A percentile compares a stretch with the other conserved stretches of the same genome.
Conservation (phyloP, 1,139 yeast genomes). For the Geotrichum aggregatum region DNA sequence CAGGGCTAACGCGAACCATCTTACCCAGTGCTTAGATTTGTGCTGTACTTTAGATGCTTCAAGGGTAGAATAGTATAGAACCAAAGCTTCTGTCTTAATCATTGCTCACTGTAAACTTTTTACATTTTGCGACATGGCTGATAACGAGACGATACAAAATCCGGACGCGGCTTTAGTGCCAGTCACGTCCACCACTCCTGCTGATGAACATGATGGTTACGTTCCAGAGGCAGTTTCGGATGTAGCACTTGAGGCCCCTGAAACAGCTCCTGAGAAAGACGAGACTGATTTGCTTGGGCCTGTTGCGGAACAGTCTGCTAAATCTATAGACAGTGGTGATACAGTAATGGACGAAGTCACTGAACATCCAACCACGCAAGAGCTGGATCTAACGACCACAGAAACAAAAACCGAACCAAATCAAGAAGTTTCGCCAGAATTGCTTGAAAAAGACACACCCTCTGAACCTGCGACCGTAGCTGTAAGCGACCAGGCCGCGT, state of each 20-base stretch:
- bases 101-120: not conserved
- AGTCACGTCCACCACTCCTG: no score
- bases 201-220: no score
- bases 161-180: not conserved
- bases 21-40: not conserved
- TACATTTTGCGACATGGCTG: not conserved
- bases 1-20: not conserved
- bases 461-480: not conserved
- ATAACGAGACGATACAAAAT: not conserved
- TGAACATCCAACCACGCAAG: not conserved
- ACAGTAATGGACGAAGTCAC: not conserved
- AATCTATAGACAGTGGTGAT: not conserved
- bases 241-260: no score
- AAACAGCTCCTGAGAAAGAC: no score
- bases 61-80: not conserved
- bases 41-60: slow-evolving; percentile 2
- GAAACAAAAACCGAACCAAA: no score
- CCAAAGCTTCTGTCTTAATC: not conserved
- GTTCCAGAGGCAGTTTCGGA: no score
- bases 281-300: no score
- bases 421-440: no score
- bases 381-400: no score
- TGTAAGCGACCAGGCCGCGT: not conserved
- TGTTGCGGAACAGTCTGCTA: no score
- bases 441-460: not conserved